phyloP scores from a whole-genome alignment of 257 asterid species.

The Asclepias syriaca region DNA sequence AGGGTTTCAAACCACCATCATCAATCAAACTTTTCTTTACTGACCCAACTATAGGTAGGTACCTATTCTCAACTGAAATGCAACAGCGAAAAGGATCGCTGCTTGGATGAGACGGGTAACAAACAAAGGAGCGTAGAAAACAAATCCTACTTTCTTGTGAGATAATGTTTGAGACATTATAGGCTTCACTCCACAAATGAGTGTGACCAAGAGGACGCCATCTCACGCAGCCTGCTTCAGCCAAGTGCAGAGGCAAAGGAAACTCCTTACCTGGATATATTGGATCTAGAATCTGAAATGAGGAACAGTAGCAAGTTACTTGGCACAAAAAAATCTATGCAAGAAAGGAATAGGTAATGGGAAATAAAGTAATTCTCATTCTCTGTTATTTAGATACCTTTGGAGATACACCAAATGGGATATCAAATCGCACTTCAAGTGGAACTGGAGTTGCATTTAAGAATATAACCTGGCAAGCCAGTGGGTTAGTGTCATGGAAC shows the following conservation, averaged over 20 bases:
- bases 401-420: slow-evolving; percentile 92
- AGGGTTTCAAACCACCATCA: slow-evolving; percentile 30
- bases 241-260: slow-evolving; percentile 96
- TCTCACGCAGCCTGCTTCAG: slow-evolving; percentile 82
- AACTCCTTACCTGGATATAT: slow-evolving; percentile 89
- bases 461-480: slow-evolving; percentile 70
- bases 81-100: slow-evolving; percentile 93
- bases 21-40: slow-evolving; percentile 36
- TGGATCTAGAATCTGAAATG: slow-evolving; percentile 79
- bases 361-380: not conserved
- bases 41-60: slow-evolving; percentile 54
- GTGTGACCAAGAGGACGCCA: slow-evolving; percentile 95
- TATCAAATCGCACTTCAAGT: slow-evolving; percentile 90
- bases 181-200: slow-evolving; percentile 92
- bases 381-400: slow-evolving; percentile 44
- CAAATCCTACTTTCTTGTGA: slow-evolving; percentile 68
- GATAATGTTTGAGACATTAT: slow-evolving; percentile 70
- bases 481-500: slow-evolving; percentile 2
- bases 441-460: slow-evolving; percentile 70
- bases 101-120: slow-evolving; percentile 95
- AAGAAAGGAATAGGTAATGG: not conserved
- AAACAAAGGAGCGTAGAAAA: slow-evolving; percentile 74
- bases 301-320: slow-evolving; percentile 1
- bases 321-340: not conserved
- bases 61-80: slow-evolving; percentile 61